Evolutionary conservation across 2,329 filamentous ascomycete species (phyloP).

Genomic region (Dactylellina cionopaga): DNA sequence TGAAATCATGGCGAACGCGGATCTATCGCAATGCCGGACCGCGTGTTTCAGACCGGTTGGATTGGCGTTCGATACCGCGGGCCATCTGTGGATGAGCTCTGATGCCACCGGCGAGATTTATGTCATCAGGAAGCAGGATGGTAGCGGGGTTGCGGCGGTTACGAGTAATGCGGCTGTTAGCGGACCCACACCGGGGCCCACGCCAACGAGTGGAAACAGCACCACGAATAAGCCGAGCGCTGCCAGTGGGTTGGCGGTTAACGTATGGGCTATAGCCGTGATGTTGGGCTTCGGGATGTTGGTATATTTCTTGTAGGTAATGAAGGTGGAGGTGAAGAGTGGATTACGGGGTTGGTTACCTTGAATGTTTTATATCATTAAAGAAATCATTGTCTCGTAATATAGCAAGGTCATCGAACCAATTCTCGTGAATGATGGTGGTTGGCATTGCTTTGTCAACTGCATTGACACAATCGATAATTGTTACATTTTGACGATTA

Average conservation of each 20-base stretch:
- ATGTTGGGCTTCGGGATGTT: too few species aligned
- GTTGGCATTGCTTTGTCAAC: too few species aligned
- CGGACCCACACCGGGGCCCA: constrained; percentile 43
- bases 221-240: constrained; percentile 16
- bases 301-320: too few species aligned
- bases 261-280: constrained; percentile 9
- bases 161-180: constrained; percentile 42
- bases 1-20: constrained; percentile 53
- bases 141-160: constrained; percentile 45
- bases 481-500: too few species aligned
- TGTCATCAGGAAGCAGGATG: constrained; percentile 62
- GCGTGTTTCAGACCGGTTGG: constrained; percentile 54
- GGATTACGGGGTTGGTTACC: too few species aligned
- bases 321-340: too few species aligned
- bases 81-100: constrained; percentile 71
- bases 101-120: constrained; percentile 75
- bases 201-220: constrained; percentile 16
- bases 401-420: too few species aligned
- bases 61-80: constrained; percentile 63
- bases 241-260: constrained; percentile 14
- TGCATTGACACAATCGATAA: too few species aligned
- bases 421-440: too few species aligned
- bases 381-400: too few species aligned
- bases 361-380: too few species aligned
- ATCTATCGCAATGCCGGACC: constrained; percentile 47